Evolutionary conservation across 2,329 filamentous ascomycete species (phyloP).

Genomic region (Aspergillus chevalieri): DNA sequence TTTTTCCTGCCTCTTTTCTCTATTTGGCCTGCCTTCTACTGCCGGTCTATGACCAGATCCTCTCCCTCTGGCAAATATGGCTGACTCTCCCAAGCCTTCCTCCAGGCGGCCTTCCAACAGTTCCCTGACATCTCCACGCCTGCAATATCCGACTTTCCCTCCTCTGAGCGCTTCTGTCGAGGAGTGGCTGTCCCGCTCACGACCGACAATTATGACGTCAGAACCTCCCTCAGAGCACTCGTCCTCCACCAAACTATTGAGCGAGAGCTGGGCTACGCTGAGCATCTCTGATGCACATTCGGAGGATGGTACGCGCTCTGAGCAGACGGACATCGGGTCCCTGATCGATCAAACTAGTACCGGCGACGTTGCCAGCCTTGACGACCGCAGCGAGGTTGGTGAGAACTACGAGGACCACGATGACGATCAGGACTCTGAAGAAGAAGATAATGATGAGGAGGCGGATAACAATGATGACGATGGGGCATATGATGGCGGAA

Average conservation of each 20-base stretch:
- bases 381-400: conserved; percentile 33
- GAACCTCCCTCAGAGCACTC: conserved; percentile 21
- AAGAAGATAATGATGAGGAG: conserved; percentile 24
- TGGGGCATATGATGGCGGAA: conserved; percentile 16
- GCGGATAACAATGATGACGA: conserved; percentile 24
- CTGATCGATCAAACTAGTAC: conserved; percentile 37
- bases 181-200: conserved; percentile 37
- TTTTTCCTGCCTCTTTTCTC: no score
- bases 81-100: conserved; percentile 32
- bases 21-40: no score
- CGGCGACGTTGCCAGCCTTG: conserved; percentile 42
- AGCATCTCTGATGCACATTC: conserved; percentile 39
- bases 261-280: conserved; percentile 43
- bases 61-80: conserved; percentile 20
- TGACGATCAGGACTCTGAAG: conserved; percentile 19
- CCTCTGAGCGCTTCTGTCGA: conserved; percentile 34
- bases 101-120: conserved; percentile 22
- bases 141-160: conserved; percentile 38
- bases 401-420: conserved; percentile 25
- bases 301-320: conserved; percentile 40
- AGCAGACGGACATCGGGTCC: conserved; percentile 39
- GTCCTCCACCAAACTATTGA: conserved; percentile 26
- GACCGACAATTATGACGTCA: conserved; percentile 37
- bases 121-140: conserved; percentile 22
- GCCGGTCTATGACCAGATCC: no score